Conservation (phyloP, 352 stramenopile species). For the Phytopythium aichiense region DNA sequence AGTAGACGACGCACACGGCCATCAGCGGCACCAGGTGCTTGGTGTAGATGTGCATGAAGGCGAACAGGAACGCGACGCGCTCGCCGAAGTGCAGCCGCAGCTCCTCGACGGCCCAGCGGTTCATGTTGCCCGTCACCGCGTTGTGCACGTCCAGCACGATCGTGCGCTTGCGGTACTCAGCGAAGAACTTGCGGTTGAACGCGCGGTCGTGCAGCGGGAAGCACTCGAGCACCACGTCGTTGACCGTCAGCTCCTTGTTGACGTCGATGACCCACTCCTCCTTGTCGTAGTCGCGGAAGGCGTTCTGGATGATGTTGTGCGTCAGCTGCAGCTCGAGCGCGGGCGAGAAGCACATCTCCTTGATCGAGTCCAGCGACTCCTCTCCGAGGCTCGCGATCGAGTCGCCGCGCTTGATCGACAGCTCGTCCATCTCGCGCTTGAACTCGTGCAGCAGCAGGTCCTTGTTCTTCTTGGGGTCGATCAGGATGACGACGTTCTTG, state of each 20-base stretch:
- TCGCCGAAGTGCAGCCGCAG: constrained; percentile 85
- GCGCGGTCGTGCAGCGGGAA: constrained; percentile 81
- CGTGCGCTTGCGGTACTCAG: constrained; percentile 79
- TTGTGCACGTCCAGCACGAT: constrained; percentile 72
- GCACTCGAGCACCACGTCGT: constrained; percentile 71
- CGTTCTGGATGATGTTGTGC: constrained; percentile 88
- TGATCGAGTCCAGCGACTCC: constrained; percentile 73
- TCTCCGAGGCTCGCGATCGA: constrained; percentile 62
- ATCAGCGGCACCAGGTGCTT: constrained; percentile 81
- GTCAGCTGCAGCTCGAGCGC: constrained; percentile 82
- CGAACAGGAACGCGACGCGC: constrained; percentile 86
- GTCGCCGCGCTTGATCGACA: constrained; percentile 75
- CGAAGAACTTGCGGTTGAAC: constrained; percentile 88
- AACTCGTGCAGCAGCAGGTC: constrained; percentile 83
- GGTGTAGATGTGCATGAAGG: constrained; percentile 90
- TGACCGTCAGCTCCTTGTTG: constrained; percentile 77
- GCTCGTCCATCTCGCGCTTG: constrained; percentile 84
- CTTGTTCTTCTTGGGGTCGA: constrained; percentile 82
- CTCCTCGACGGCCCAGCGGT: constrained; percentile 85
- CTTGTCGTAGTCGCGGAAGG: constrained; percentile 84
- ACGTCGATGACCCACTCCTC: constrained; percentile 85
- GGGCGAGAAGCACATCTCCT: constrained; percentile 83
- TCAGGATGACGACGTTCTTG: constrained; percentile 72
- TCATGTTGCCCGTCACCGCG: constrained; percentile 65
- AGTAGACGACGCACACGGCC: constrained; percentile 62